These are phyloP conservation scores for Penicillium bialowiezense DNA, from an alignment of 495 filamentous ascomycete genomes.

Conservation along the genomic window DNA sequence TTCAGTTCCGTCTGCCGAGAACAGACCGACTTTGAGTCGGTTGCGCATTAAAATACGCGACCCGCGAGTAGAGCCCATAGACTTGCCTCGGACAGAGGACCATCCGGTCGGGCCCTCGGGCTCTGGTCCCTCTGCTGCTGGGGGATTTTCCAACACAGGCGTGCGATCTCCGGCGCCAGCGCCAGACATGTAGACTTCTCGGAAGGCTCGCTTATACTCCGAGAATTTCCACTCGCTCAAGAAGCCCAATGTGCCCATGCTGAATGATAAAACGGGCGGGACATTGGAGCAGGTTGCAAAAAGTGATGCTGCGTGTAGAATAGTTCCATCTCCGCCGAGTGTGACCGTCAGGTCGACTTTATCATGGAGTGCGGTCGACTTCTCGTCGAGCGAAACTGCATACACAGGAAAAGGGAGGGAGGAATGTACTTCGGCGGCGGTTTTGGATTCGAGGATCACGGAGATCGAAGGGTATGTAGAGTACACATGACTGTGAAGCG, in stretches of 20 bases:
- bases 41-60: slow-evolving; percentile 83
- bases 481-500: slow-evolving; percentile 62
- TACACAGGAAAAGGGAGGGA: slow-evolving; percentile 77
- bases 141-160: slow-evolving; percentile 28
- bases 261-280: slow-evolving; percentile 91
- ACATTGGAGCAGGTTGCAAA: slow-evolving; percentile 81
- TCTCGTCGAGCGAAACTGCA: slow-evolving; percentile 33
- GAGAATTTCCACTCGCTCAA: slow-evolving; percentile 94
- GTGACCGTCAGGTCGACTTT: slow-evolving; percentile 88
- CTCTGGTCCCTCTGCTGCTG: slow-evolving; percentile 18
- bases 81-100: slow-evolving; percentile 73
- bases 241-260: slow-evolving; percentile 95
- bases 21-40: slow-evolving; percentile 78
- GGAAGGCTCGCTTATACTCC: slow-evolving; percentile 85
- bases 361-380: slow-evolving; percentile 41
- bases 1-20: slow-evolving; percentile 55
- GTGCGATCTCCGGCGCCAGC: slow-evolving; percentile 55
- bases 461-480: slow-evolving; percentile 75
- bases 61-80: slow-evolving; percentile 69
- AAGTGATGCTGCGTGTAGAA: slow-evolving; percentile 84
- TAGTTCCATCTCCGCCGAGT: slow-evolving; percentile 93
- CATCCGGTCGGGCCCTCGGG: slow-evolving; percentile 51
- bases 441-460: slow-evolving; percentile 76
- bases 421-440: slow-evolving; percentile 72
- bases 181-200: slow-evolving; percentile 92